Evolutionary conservation across 495 filamentous ascomycete genomes (phyloP), one percentile per base, ranked within the genome.

Genomic region (Hyaloscypha variabilis): DNA sequence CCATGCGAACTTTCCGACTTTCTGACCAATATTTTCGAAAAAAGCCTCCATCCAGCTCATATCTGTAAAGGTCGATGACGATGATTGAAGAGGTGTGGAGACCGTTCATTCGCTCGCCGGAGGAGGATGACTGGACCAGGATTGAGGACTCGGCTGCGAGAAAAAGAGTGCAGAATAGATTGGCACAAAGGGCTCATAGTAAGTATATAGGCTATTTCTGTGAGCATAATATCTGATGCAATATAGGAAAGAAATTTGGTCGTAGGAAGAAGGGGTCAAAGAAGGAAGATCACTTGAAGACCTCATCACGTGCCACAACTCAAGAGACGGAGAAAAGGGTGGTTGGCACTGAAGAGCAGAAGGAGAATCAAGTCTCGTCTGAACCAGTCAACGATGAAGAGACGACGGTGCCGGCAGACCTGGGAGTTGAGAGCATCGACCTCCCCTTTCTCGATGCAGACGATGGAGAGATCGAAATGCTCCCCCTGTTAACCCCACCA

Each of bases 81-180:
- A 51, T n/a, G 19, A 56, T 62, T 39, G 46, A 62, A 8, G 26
- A 24, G 11, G 46, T 51, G n/a, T 62, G 42, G 59, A 53, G 4
- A 34, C 59, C 39, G 39, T 52, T 42, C 26, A 57, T 64, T 11
- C 30, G 25, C 10, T 42, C 51, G 19, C 8, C 52, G 4, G 34
- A 46, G 25, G 55, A 68, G 13, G 57, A 53, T 50, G 66, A 68
- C 29, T 68, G 66, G 66, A 71, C 70, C 23, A 69, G 71, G 62
- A 69, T 77, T 28, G 71, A 73, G 24, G 74, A 77, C 69, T 69
- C 73, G 52, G 74, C 73, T 10, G 67, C 72, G 71, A 60, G 76
- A 29, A 76, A 73, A 64, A 74, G 72, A 62, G 69, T 77, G n/a
- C 76, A 77, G 58, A 78, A 78, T 58, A 70, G 74, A 21, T 72